Evolutionary conservation across 805 yeast species (phyloP).

Genomic region (Pichia cephalocereana): DNA sequence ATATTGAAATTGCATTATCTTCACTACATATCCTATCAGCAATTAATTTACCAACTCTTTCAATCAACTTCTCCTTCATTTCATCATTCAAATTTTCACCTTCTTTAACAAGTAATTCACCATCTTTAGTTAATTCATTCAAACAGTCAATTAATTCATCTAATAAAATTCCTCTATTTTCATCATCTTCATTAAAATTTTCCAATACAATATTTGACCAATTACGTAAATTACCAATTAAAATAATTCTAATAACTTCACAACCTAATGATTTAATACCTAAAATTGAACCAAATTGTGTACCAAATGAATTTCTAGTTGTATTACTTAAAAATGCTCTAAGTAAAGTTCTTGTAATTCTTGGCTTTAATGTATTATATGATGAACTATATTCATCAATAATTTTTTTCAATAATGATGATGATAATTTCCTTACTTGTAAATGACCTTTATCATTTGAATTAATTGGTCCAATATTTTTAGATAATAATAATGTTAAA

Average conservation of each 20-base stretch:
- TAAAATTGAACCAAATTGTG: constrained; percentile 83
- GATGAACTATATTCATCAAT: constrained; percentile 72
- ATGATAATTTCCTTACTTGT: constrained; percentile 82
- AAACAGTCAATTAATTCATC: constrained; percentile 52
- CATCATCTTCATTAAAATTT: constrained; percentile 14
- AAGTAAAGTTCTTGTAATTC: constrained; percentile 86
- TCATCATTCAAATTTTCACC: not conserved
- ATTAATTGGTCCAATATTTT: constrained; percentile 55
- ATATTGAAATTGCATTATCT: constrained; percentile 40
- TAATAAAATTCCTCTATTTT: constrained; percentile 18
- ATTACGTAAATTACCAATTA: constrained; percentile 73
- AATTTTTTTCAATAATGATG: constrained; percentile 72
- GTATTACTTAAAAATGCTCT: constrained; percentile 73
- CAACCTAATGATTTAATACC: constrained; percentile 80
- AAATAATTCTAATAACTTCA: constrained; percentile 76
- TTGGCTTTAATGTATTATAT: constrained; percentile 81
- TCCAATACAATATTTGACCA: constrained; percentile 62
- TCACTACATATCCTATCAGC: constrained; percentile 40
- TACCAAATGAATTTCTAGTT: constrained; percentile 71
- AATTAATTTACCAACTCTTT: constrained; percentile 54
- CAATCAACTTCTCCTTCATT: constrained; percentile 35
- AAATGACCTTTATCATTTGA: constrained; percentile 25
- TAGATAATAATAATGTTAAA: constrained; percentile 79
- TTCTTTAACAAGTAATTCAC: constrained; percentile 15
- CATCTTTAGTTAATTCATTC: constrained; percentile 34